phyloP scores from a whole-genome alignment of 1,284 basidiomycete species.

The Melampsora abietis-canadensis region DNA sequence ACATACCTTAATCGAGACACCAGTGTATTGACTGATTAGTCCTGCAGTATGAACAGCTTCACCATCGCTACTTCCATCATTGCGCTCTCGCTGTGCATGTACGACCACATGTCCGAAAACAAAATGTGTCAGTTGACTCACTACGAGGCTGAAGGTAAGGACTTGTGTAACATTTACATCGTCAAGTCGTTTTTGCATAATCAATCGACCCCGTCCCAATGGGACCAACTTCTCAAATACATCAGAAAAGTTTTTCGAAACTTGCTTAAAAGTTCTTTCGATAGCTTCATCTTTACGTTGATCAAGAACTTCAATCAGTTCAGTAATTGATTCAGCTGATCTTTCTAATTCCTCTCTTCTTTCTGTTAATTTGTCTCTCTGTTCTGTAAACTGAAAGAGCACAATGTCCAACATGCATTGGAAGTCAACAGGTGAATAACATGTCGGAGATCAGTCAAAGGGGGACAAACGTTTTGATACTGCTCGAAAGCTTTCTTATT shows the following conservation, averaged over 20 bases:
- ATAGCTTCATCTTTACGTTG: conserved; percentile 98
- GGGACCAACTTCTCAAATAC: conserved; percentile 98
- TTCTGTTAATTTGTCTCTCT: conserved; percentile 81
- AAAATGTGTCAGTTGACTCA: not conserved
- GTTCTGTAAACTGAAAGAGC: conserved; percentile 71
- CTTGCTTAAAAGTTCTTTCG: conserved; percentile 95
- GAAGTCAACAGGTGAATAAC: not conserved
- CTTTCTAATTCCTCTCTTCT: conserved; percentile 85
- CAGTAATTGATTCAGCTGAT: conserved; percentile 82
- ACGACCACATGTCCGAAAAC: not conserved
- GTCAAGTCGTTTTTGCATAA: conserved; percentile 85
- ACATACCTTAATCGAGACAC: conserved; percentile 77
- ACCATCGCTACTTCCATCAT: conserved; percentile 28
- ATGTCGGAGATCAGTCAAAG: not conserved
- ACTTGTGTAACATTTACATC: conserved; percentile 54
- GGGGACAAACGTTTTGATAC: conserved; percentile 51
- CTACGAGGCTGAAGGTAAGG: not conserved
- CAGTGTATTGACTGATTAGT: conserved; percentile 88
- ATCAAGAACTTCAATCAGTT: conserved; percentile 91
- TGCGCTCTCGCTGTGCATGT: conserved; percentile 23
- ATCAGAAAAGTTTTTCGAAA: conserved; percentile 91
- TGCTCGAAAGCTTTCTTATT: conserved; percentile 98
- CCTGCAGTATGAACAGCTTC: conserved; percentile 34
- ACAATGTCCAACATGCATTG: conserved; percentile 21
- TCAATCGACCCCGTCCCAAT: conserved; percentile 79